Conservation (phyloP, 2,329 filamentous ascomycete genomes). For the Fusarium pseudograminearum region DNA sequence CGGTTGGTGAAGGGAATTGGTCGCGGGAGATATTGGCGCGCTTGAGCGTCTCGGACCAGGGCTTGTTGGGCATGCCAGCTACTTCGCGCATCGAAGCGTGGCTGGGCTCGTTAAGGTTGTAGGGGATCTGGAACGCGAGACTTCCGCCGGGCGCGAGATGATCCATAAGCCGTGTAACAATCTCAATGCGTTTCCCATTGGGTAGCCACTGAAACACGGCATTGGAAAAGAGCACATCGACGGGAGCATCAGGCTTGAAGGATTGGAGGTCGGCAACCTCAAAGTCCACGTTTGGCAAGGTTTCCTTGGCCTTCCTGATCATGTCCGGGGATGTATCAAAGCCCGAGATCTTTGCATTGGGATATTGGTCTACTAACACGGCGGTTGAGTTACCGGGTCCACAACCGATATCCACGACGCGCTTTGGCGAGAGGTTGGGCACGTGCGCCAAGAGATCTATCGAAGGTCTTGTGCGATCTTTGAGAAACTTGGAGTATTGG, state of each 20-base stretch:
- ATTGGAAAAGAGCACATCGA: conserved; percentile 66
- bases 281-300: conserved; percentile 59
- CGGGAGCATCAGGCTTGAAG: conserved; percentile 51
- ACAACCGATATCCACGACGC: conserved; percentile 69
- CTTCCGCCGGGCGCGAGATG: conserved; percentile 58
- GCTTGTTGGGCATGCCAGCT: conserved; percentile 52
- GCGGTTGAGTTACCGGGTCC: conserved; percentile 70
- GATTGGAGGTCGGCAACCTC: conserved; percentile 58
- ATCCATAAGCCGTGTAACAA: conserved; percentile 58
- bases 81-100: conserved; percentile 62
- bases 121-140: conserved; percentile 64
- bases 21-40: conserved; percentile 57
- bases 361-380: conserved; percentile 61
- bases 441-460: conserved; percentile 65
- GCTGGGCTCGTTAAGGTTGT: conserved; percentile 63
- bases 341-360: conserved; percentile 60
- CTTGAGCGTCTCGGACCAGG: conserved; percentile 53
- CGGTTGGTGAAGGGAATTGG: conserved; percentile 59
- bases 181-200: conserved; percentile 55
- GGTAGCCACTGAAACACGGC: conserved; percentile 71
- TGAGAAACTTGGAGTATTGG: conserved; percentile 68
- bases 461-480: conserved; percentile 65
- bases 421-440: conserved; percentile 53
- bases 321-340: conserved; percentile 69
- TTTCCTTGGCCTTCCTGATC: conserved; percentile 60